Conservation (phyloP, 768 basidiomycete genomes). For the Lentinula raphanica region DNA sequence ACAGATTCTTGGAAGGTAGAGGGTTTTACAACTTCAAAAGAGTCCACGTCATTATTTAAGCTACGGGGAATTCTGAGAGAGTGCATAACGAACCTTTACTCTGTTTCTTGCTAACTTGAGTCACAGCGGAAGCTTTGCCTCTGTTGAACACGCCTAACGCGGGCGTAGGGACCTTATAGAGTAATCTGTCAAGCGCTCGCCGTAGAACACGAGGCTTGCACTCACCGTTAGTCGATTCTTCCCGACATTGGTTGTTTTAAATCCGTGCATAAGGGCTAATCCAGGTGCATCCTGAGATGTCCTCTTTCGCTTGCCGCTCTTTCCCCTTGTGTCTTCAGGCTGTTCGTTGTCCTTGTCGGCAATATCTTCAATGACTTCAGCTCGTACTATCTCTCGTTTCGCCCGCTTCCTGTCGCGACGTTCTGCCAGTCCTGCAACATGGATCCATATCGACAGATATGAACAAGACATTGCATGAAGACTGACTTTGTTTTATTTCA, state of each 20-base stretch:
- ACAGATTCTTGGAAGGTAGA: not conserved
- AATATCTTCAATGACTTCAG: conserved; percentile 17
- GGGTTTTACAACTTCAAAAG: not conserved
- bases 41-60: not conserved
- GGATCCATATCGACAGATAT: not conserved
- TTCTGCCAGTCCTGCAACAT: conserved; percentile 51
- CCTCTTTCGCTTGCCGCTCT: conserved; percentile 17
- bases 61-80: conserved; percentile 4
- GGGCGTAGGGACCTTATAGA: conserved; percentile 27
- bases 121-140: conserved; percentile 54
- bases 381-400: conserved; percentile 50
- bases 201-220: not conserved
- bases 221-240: conserved; percentile 58
- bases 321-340: conserved; percentile 18
- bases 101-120: conserved; percentile 20
- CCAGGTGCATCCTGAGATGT: conserved; percentile 23
- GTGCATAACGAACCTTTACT: conserved; percentile 17
- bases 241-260: conserved; percentile 57
- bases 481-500: conserved; percentile 21
- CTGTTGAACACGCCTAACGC: conserved; percentile 56
- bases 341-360: conserved; percentile 7
- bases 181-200: conserved; percentile 1
- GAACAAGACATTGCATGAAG: not conserved
- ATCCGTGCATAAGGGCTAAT: conserved; percentile 65
- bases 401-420: conserved; percentile 59